phyloP scores from a whole-genome alignment of 2,329 filamentous ascomycete genomes.

The Setomelanomma holmii region DNA sequence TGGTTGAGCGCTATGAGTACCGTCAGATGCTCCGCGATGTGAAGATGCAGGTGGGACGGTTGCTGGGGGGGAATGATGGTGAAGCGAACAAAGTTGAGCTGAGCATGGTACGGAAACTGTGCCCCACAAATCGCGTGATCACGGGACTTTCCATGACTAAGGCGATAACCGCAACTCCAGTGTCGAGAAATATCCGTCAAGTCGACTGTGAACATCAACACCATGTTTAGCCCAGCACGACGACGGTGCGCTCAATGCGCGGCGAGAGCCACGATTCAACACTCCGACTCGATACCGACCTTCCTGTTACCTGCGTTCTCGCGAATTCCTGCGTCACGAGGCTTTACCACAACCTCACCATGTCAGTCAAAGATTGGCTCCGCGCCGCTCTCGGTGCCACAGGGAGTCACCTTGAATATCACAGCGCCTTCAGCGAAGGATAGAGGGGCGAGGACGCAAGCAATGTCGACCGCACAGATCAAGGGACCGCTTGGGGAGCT shows the following conservation, averaged over 20 bases:
- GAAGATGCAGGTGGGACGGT: too few species aligned
- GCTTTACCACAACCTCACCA: slow-evolving; percentile 75
- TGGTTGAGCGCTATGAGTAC: not conserved
- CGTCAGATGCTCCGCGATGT: too few species aligned
- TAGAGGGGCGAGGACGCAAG: slow-evolving; percentile 67
- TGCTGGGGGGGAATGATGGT: slow-evolving; percentile 8
- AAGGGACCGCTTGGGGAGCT: slow-evolving; percentile 83
- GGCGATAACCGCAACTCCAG: slow-evolving; percentile 6
- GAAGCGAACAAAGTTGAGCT: too few species aligned
- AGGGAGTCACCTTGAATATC: slow-evolving; percentile 71
- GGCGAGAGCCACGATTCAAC: slow-evolving; percentile 52
- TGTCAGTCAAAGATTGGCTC: slow-evolving; percentile 83
- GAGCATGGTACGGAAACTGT: not conserved
- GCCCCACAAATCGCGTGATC: slow-evolving; percentile 10
- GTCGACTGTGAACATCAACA: slow-evolving; percentile 22
- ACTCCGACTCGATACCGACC: slow-evolving; percentile 65
- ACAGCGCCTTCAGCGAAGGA: slow-evolving; percentile 68
- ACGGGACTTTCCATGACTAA: slow-evolving; percentile 25
- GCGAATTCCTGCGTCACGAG: slow-evolving; percentile 51
- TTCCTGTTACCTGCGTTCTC: slow-evolving; percentile 79
- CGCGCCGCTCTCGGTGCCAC: slow-evolving; percentile 58
- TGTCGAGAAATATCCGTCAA: slow-evolving; percentile 35
- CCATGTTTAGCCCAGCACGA: slow-evolving; percentile 71
- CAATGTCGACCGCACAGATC: slow-evolving; percentile 74
- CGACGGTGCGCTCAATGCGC: slow-evolving; percentile 63